Evolutionary conservation across 169 alveolate genomes (phyloP).

Genomic region (Perkinsus olseni): DNA sequence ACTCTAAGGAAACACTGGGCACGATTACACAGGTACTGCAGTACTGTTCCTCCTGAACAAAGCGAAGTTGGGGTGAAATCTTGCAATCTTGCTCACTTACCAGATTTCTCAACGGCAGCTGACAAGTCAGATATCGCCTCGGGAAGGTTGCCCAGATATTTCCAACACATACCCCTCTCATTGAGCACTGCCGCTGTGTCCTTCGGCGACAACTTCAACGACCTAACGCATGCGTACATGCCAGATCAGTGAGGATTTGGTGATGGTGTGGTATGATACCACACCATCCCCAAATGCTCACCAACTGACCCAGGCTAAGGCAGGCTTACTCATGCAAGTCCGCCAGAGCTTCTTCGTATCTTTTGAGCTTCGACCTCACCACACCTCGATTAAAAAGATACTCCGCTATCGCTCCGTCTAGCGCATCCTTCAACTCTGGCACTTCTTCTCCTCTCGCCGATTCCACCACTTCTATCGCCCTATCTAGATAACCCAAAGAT

Average conservation of each 20-base stretch:
- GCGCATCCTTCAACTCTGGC: neutral
- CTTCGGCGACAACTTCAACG: neutral
- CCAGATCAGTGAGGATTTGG: no score
- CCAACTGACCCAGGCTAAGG: no score
- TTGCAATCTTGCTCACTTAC: neutral
- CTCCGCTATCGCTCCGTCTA: neutral
- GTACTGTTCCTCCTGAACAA: neutral
- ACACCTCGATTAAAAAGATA: neutral
- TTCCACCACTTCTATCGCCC: no score
- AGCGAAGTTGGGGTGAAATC: neutral
- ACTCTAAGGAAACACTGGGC: neutral
- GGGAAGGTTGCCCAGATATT: neutral
- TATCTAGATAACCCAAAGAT: no score
- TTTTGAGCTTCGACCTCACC: neutral
- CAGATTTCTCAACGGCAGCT: neutral
- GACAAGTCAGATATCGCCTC: neutral
- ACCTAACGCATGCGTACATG: neutral
- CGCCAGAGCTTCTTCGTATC: neutral
- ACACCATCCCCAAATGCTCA: no score
- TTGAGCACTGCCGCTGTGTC: neutral
- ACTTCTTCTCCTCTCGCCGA: no score
- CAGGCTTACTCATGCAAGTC: neutral
- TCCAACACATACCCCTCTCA: neutral
- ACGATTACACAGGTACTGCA: neutral
- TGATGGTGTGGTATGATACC: no score